Conservation (phyloP, 73 alveolate genomes). For the Uronychia binucleata region DNA sequence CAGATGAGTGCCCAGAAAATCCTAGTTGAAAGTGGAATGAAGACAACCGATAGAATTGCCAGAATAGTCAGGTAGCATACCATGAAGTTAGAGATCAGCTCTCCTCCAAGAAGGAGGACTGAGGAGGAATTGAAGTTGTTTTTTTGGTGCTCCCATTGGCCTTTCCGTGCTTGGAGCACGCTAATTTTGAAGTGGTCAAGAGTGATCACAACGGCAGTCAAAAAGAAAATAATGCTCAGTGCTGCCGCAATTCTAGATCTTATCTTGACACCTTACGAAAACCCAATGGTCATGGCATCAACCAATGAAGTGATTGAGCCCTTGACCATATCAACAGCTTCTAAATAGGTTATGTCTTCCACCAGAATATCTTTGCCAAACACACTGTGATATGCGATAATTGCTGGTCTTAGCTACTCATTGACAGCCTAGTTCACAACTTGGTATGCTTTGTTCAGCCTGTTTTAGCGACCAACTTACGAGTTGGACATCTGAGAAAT, state of each 20-base stretch:
- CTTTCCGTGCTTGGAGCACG: not conserved
- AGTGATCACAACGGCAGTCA: not conserved
- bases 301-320: not conserved
- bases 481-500: not conserved
- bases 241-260: not conserved
- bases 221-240: not conserved
- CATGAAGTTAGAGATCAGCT: not conserved
- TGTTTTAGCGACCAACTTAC: not conserved
- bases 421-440: not conserved
- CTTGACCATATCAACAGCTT: not conserved
- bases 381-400: not conserved
- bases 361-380: not conserved
- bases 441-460: not conserved
- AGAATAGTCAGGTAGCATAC: not conserved
- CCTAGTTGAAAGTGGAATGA: not conserved
- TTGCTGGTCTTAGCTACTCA: not conserved
- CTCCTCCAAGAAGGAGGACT: not conserved
- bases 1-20: not conserved
- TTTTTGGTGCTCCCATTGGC: not conserved
- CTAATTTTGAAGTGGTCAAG: not conserved
- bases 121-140: not conserved
- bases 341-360: not conserved
- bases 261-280: not conserved
- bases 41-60: not conserved
- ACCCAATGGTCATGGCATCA: not conserved